A percentile compares a stretch with the other conserved stretches of the same genome.
Conservation (phyloP, 1,284 basidiomycete genomes). For the Trichosporon faecale region DNA sequence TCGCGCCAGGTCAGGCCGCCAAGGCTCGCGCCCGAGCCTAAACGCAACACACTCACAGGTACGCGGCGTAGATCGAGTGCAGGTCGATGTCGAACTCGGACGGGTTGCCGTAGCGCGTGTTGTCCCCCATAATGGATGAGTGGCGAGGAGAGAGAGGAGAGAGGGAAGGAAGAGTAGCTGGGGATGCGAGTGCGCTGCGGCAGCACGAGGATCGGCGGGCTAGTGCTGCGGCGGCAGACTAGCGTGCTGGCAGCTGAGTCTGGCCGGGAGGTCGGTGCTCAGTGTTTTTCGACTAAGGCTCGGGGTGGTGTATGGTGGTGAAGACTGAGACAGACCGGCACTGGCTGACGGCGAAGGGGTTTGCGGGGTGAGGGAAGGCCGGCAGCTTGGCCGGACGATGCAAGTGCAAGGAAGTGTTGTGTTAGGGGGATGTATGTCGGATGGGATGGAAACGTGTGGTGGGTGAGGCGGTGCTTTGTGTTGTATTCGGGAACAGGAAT, state of each 20-base stretch:
- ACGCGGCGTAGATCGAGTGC: slow-evolving; percentile 79
- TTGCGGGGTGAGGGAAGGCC: no score
- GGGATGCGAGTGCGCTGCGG: background rate
- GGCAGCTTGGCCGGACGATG: background rate
- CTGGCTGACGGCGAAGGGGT: background rate
- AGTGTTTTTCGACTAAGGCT: background rate
- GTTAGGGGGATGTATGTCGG: background rate
- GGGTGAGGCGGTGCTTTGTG: background rate
- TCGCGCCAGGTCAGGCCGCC: no score
- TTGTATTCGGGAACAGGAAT: no score
- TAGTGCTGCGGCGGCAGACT: background rate
- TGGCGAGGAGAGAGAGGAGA: background rate
- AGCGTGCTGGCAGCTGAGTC: background rate
- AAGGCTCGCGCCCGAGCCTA: background rate
- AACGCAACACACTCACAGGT: slow-evolving; percentile 55
- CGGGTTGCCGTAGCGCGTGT: slow-evolving; percentile 61
- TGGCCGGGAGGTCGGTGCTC: background rate
- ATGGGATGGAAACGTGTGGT: background rate
- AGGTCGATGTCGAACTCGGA: slow-evolving; percentile 78
- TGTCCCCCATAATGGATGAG: slow-evolving; percentile 34
- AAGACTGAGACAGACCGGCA: no score
- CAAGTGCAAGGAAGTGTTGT: background rate
- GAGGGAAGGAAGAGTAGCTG: background rate
- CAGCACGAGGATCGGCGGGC: slow-evolving; percentile 1
- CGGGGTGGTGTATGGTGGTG: background rate